These are phyloP conservation scores for Conticribra guillardii DNA, from an alignment of 108 stramenopile species.

Conservation along the genomic window DNA sequence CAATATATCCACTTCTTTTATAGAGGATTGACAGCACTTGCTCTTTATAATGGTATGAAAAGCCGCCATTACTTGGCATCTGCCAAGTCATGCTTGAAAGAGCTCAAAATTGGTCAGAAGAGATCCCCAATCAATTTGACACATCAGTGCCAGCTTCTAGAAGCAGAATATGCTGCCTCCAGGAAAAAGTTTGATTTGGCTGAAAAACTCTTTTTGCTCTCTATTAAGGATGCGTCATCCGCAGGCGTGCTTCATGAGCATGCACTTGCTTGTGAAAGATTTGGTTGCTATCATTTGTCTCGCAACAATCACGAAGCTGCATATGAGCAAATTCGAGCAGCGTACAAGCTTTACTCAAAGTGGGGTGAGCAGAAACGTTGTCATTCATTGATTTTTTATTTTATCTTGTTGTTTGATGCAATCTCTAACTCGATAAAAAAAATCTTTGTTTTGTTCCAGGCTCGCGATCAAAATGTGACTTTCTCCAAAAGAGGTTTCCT, in stretches of 20 bases:
- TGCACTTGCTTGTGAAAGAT: background rate
- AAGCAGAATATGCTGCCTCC: constrained; percentile 13
- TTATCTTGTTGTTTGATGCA: too few species aligned
- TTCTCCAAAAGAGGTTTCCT: too few species aligned
- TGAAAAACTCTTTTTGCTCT: background rate
- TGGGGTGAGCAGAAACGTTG: background rate
- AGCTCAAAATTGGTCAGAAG: background rate
- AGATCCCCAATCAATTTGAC: background rate
- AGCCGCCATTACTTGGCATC: background rate
- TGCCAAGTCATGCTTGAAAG: constrained; percentile 3
- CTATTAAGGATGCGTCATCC: background rate
- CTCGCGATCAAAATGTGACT: too few species aligned
- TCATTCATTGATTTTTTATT: background rate
- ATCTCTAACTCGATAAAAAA: too few species aligned
- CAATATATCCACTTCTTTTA: background rate
- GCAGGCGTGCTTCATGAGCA: constrained; percentile 3
- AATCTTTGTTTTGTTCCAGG: too few species aligned
- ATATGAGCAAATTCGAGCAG: background rate
- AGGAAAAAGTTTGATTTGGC: background rate
- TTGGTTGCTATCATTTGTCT: background rate
- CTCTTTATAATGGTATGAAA: background rate
- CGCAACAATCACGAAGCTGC: background rate
- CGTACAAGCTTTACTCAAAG: background rate
- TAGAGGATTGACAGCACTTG: constrained; percentile 12
- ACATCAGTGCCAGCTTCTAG: background rate